Conservation (phyloP, 768 basidiomycete genomes). For the Rhizopogon vesiculosus region DNA sequence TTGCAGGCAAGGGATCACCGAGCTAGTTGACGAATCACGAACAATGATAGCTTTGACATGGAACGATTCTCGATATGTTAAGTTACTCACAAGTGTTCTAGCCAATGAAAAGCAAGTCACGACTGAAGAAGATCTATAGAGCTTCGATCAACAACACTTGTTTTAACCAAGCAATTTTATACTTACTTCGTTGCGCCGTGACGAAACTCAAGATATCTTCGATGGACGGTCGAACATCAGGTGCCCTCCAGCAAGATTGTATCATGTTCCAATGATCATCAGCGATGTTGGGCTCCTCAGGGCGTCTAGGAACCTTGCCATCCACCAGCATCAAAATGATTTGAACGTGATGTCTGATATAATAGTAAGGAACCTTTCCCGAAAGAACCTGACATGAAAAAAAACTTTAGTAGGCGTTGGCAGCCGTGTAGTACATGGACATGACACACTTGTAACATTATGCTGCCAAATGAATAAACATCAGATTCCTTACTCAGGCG, state of each 20-base stretch:
- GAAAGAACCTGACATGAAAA: slow-evolving; percentile 1
- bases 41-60: no score
- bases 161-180: not conserved
- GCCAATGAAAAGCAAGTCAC: no score
- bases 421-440: not conserved
- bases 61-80: not conserved
- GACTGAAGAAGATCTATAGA: not conserved
- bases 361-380: slow-evolving; percentile 6
- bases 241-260: slow-evolving; percentile 1
- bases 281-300: slow-evolving; percentile 1
- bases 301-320: slow-evolving; percentile 1
- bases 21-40: no score
- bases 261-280: slow-evolving; percentile 5
- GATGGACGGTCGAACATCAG: slow-evolving; percentile 6
- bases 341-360: slow-evolving; percentile 1
- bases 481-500: slow-evolving; percentile 3
- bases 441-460: slow-evolving; percentile 9
- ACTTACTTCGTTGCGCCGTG: not conserved
- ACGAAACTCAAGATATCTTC: slow-evolving; percentile 16
- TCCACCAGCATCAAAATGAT: slow-evolving; percentile 3
- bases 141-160: not conserved
- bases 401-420: not conserved
- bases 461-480: slow-evolving; percentile 19
- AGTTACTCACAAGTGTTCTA: not conserved
- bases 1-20: no score